Evolutionary conservation across 2,329 filamentous ascomycete species (phyloP), one percentile per base, ranked within the genome.

Genomic region (Clonostachys rhizophaga): DNA sequence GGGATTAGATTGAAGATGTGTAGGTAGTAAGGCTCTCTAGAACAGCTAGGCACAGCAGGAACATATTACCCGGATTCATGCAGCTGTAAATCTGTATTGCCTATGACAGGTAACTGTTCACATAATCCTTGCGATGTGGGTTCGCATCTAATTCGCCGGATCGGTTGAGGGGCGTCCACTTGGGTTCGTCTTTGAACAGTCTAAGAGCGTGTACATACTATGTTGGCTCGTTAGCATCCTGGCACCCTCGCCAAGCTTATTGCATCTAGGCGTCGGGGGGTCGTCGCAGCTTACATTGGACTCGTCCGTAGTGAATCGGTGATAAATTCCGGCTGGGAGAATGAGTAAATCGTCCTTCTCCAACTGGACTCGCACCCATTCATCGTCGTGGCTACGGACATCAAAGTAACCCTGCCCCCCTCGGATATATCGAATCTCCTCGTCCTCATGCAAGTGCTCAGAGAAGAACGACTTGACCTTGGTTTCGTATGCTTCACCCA

Each of bases 371-470:
- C 94, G 76, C 49, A 99, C 82, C 94, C 94, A 99, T 54, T 87
- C 83, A 61, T 97, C 92, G 17, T 79, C 81, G 65, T 87, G 75
- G 60, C 83, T 86, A 43, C 94, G 76, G 4, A 99, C 91, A 68
- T 99, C 94, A 63, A 99, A 99, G 67, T 87, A 99, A 1, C 94
- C 94, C 47, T 81, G 79, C 0, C 94, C 94, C 51, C 86, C 91
- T 34, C 90, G 76, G 55, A 99, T 91, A 61, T 96, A 99, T 43
- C 94, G 78, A 55, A 99, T 99, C 77, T 99, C 94, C 72, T 99
- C 94, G 57, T 99, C 94, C 72, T 99, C 94, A 64, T 99, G 94
- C 58, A 99, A 68, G 66, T 99, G 94, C 76, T 99, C 94, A 58
- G 87, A 67, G 73, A 97, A 99, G 74, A 99, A 99, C 55, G 70